Conservation (phyloP, 495 filamentous ascomycete genomes). For the Penicillium ochrochloron region DNA sequence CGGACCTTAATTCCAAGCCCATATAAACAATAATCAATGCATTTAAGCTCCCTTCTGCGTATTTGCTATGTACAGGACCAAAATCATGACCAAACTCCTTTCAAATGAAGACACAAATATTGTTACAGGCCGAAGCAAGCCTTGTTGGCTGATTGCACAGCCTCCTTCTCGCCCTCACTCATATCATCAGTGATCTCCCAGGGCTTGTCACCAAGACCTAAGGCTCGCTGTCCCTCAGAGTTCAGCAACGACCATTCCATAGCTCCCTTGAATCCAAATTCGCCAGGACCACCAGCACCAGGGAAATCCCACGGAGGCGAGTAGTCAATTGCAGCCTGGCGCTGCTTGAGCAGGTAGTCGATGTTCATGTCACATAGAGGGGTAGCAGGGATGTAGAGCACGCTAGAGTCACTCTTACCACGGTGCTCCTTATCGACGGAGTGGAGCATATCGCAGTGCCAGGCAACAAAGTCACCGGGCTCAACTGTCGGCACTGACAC, state of each 20-base stretch:
- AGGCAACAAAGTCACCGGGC: slow-evolving; percentile 87
- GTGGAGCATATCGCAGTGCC: slow-evolving; percentile 87
- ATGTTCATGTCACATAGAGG: slow-evolving; percentile 78
- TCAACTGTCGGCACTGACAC: slow-evolving; percentile 74
- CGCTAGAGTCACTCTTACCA: slow-evolving; percentile 72
- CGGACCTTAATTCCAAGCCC: not conserved
- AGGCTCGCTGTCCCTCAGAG: slow-evolving; percentile 57
- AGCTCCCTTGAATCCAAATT: slow-evolving; percentile 45
- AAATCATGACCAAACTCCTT: not conserved
- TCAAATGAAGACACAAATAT: not conserved
- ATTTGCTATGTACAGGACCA: not conserved
- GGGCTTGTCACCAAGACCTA: slow-evolving; percentile 58
- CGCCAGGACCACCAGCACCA: slow-evolving; percentile 59
- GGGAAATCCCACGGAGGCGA: slow-evolving; percentile 63
- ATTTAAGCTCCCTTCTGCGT: not conserved
- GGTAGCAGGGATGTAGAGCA: slow-evolving; percentile 86
- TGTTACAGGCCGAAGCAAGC: slow-evolving; percentile 44
- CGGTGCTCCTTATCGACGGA: slow-evolving; percentile 79
- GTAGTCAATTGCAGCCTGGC: slow-evolving; percentile 53
- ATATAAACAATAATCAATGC: not conserved
- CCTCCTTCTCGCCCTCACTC: slow-evolving; percentile 59
- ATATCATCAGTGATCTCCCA: slow-evolving; percentile 55
- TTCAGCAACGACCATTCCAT: slow-evolving; percentile 45
- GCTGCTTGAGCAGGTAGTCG: slow-evolving; percentile 69
- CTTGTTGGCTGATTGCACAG: slow-evolving; percentile 63